Evolutionary conservation across 2,329 filamentous ascomycete species (phyloP).

Genomic region (Mycosphaerella sp.): DNA sequence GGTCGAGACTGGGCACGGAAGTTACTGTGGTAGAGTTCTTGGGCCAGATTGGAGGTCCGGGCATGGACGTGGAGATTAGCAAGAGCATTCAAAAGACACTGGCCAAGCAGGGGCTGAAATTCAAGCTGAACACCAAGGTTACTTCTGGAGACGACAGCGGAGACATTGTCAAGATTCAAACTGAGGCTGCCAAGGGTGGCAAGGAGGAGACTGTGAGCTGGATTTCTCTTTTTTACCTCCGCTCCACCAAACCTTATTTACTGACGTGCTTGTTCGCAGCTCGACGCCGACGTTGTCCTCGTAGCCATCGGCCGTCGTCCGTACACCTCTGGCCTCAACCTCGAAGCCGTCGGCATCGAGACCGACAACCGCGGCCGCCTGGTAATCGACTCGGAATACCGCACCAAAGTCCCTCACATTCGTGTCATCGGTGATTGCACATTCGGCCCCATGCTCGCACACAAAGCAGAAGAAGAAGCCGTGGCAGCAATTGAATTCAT

Average conservation of each 20-base stretch:
- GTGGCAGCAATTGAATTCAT: constrained; percentile 95
- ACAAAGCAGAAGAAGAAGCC: constrained; percentile 98
- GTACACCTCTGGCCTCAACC: constrained; percentile 83
- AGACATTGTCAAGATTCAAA: constrained; percentile 70
- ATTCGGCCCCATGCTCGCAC: constrained; percentile 91
- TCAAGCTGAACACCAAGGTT: constrained; percentile 98
- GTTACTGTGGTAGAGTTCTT: constrained; percentile 98
- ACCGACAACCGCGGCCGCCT: constrained; percentile 88
- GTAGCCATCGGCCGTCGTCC: constrained; percentile 94
- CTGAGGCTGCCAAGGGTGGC: constrained; percentile 92
- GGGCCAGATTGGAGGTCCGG: constrained; percentile 90
- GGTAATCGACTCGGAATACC: constrained; percentile 97
- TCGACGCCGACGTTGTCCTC: constrained; percentile 91
- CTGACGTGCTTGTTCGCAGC: constrained; percentile 43
- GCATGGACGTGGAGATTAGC: constrained; percentile 91
- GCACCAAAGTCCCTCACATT: constrained; percentile 95
- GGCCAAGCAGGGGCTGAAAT: constrained; percentile 93
- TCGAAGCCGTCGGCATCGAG: constrained; percentile 91
- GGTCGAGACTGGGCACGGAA: constrained; percentile 87
- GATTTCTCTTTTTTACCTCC: background rate
- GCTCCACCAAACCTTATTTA: constrained; percentile 1
- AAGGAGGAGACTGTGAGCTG: constrained; percentile 77
- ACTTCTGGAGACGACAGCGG: constrained; percentile 73
- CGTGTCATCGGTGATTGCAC: constrained; percentile 94
- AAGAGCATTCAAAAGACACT: constrained; percentile 90